phyloP scores from a whole-genome alignment of 2,329 filamentous ascomycete genomes.

The Penicillium sp. region DNA sequence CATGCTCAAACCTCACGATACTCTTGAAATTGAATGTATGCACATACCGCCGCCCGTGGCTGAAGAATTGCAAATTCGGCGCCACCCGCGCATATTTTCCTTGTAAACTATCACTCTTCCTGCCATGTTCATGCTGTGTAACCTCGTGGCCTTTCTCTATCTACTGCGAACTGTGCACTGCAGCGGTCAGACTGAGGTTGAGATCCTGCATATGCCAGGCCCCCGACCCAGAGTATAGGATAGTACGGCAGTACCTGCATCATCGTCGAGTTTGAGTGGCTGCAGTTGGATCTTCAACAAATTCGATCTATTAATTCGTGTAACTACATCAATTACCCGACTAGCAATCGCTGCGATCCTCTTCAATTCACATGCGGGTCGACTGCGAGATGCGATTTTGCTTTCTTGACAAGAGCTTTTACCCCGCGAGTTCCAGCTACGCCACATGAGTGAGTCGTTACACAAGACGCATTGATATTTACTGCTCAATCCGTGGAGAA shows the following conservation, averaged over 20 bases:
- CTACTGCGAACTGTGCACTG: slow-evolving; percentile 1
- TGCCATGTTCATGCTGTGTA: slow-evolving; percentile 12
- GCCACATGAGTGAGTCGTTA: slow-evolving; percentile 3
- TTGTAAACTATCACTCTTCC: not conserved
- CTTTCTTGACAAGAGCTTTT: not conserved
- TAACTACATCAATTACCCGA: slow-evolving; percentile 6
- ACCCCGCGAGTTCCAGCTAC: slow-evolving; percentile 8
- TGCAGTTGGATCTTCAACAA: slow-evolving; percentile 10
- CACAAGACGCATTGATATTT: not conserved
- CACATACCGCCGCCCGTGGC: not conserved
- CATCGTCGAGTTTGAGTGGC: slow-evolving; percentile 5
- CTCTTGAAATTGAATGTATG: not conserved
- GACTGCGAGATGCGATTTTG: not conserved
- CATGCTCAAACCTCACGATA: no score
- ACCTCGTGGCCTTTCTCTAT: slow-evolving; percentile 14
- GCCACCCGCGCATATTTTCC: not conserved
- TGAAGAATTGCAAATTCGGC: not conserved
- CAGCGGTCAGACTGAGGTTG: slow-evolving; percentile 20
- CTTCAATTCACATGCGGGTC: not conserved
- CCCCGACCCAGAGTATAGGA: slow-evolving; percentile 3
- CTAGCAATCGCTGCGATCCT: not conserved
- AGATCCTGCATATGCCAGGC: slow-evolving; percentile 13
- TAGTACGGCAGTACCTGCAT: slow-evolving; percentile 21
- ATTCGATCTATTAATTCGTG: slow-evolving; percentile 14
- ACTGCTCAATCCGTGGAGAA: not conserved